A percentile compares a stretch with the other conserved stretches of the same genome.
These are phyloP conservation scores for Harringtonia aguacate DNA, from an alignment of 2,329 filamentous ascomycete genomes.

Conservation along the genomic window DNA sequence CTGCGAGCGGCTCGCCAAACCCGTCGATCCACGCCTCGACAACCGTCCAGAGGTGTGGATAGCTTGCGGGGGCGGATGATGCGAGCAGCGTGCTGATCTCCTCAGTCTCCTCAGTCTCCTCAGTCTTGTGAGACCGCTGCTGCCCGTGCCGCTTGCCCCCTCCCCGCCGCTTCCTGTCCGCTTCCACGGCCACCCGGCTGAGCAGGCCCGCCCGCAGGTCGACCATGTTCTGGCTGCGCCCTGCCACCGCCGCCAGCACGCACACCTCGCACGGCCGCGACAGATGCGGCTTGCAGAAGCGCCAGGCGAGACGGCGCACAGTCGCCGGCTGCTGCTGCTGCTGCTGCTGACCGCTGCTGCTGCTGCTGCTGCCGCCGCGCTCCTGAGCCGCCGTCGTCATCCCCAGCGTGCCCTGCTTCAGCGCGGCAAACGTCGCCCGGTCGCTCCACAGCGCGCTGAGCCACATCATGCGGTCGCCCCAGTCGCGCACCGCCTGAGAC, in stretches of 20 bases:
- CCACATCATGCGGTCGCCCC: conserved; percentile 12
- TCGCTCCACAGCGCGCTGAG: conserved; percentile 12
- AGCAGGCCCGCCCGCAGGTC: conserved; percentile 34
- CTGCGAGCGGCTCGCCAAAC: conserved; percentile 6
- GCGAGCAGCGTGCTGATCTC: neutral
- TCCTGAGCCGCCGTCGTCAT: too few species aligned
- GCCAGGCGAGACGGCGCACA: neutral
- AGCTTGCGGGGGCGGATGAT: neutral
- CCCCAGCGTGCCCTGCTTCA: conserved; percentile 6
- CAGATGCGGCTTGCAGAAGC: conserved; percentile 7
- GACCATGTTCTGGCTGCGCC: conserved; percentile 26
- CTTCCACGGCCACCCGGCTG: conserved; percentile 20
- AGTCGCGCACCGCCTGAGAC: conserved; percentile 7
- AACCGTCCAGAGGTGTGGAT: conserved; percentile 27
- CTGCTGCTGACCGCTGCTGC: neutral
- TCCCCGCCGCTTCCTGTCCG: neutral
- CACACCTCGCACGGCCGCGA: conserved; percentile 39
- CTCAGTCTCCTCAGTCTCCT: neutral
- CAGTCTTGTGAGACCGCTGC: neutral
- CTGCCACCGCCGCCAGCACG: conserved; percentile 37
- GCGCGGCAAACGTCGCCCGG: conserved; percentile 1
- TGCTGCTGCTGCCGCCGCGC: neutral
- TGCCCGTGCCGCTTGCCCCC: neutral
- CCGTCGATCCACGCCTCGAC: conserved; percentile 33
- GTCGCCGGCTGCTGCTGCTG: neutral